Evolutionary conservation across 1,284 basidiomycete species (phyloP).

Genomic region (Tilletia indica): DNA sequence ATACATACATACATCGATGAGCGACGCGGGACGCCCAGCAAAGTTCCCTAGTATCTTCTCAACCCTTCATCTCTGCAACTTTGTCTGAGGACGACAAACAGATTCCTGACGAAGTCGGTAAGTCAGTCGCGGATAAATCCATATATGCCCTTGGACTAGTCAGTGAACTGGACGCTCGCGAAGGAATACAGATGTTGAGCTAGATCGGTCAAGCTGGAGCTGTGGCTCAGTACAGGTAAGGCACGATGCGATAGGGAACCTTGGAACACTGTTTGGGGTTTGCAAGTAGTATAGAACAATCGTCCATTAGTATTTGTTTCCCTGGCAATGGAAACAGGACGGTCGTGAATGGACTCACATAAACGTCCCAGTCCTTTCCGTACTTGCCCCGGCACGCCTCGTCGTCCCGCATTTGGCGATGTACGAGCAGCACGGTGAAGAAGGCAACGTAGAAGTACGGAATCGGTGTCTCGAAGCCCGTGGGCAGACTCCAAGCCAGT

Average conservation of each 20-base stretch:
- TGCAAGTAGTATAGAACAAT: not conserved
- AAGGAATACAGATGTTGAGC: no score
- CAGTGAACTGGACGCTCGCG: no score
- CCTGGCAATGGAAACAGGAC: no score
- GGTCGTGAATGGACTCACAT: constrained; percentile 20
- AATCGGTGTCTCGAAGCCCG: constrained; percentile 84
- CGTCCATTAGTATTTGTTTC: not conserved
- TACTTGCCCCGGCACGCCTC: constrained; percentile 76
- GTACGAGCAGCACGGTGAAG: constrained; percentile 84
- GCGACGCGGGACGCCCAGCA: no score
- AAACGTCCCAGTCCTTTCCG: constrained; percentile 69
- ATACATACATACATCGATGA: no score
- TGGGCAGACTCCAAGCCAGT: constrained; percentile 90
- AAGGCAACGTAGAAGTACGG: constrained; percentile 91
- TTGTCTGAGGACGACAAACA: no score
- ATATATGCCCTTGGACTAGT: no score
- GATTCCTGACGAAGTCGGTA: no score
- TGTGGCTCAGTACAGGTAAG: constrained; percentile 69
- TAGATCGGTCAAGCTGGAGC: no score
- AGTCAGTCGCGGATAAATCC: no score
- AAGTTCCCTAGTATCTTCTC: no score
- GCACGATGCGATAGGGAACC: constrained; percentile 82
- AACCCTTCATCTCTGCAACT: no score
- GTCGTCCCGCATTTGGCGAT: constrained; percentile 87
- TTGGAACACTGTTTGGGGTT: constrained; percentile 24